Evolutionary conservation across 139 green algal genomes (phyloP), one percentile per base, ranked within the genome.

Genomic region (Coelastrella sp.): DNA sequence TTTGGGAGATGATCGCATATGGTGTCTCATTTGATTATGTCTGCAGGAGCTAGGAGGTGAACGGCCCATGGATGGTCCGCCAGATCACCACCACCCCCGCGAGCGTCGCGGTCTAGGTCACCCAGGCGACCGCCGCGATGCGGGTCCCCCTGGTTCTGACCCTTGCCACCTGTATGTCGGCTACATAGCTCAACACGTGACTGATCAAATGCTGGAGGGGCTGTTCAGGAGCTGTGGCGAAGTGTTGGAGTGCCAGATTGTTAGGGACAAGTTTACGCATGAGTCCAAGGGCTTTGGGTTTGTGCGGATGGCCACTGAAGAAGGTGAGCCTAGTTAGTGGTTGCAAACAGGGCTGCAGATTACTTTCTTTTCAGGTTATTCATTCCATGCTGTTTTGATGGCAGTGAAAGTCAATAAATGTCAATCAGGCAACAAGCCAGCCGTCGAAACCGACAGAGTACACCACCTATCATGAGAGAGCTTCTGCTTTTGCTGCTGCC

Each of bases 271-370:
- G n/a, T 83, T 81, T 32, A 94, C 73, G 8, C 92, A 93, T 20
- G 87, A 90, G 68, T 91, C 64, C 56, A 91, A 96, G 20, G 95
- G 96, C 73, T 99, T 97, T 91, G 97, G 96, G 7, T 99, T 99
- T 88, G 95, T 99, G 54, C 96, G 98, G 83, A 97, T 98, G 92
- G 86, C 58, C 5, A 85, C 86, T 3, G 32, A 84, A 74, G 57
- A 77, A 32, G 85, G 71, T 47, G 71, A 11, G 71, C 5, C 3
- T n/a, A 77, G 71, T 19, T 77, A 3, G 17, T 22, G 17, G 17
- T n/a, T n/a, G n/a, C n/a, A n/a, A n/a, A n/a, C n/a, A n/a, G n/a
- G n/a, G n/a, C n/a, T n/a, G n/a, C n/a, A n/a, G n/a, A n/a, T n/a
- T n/a, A n/a, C n/a, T n/a, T n/a, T n/a, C n/a, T n/a, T n/a, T n/a